These are phyloP conservation scores for Penicillium flavigenum DNA, from an alignment of 495 filamentous ascomycete species.

Conservation along the genomic window DNA sequence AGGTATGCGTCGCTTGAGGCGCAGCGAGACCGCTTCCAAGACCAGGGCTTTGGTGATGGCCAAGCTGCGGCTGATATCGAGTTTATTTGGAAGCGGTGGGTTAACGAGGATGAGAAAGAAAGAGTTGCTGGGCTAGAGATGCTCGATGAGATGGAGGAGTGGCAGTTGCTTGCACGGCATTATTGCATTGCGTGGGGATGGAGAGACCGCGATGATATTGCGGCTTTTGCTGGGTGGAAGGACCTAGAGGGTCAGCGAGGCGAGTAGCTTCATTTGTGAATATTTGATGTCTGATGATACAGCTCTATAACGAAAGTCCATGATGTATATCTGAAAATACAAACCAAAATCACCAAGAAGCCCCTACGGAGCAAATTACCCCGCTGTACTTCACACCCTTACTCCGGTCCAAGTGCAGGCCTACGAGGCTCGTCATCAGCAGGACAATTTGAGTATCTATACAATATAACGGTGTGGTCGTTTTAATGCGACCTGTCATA, in stretches of 20 bases:
- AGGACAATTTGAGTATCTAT: neutral
- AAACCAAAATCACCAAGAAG: conserved; percentile 9
- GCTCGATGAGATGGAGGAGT: conserved; percentile 95
- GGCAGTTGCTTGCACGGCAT: conserved; percentile 81
- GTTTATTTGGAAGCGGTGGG: conserved; percentile 74
- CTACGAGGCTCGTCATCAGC: neutral
- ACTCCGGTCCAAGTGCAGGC: neutral
- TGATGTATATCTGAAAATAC: conserved; percentile 6
- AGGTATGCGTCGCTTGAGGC: conserved; percentile 62
- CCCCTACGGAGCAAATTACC: neutral
- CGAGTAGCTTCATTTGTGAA: conserved; percentile 13
- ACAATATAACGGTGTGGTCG: conserved; percentile 31
- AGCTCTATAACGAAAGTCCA: conserved; percentile 1
- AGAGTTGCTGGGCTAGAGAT: conserved; percentile 78
- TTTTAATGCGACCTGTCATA: conserved; percentile 32
- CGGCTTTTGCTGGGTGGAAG: conserved; percentile 44
- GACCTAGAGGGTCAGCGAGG: conserved; percentile 29
- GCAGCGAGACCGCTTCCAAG: conserved; percentile 63
- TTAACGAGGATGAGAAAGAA: conserved; percentile 70
- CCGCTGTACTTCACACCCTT: neutral
- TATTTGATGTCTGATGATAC: conserved; percentile 4
- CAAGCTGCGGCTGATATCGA: conserved; percentile 66
- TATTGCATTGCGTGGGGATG: conserved; percentile 90
- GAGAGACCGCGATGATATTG: conserved; percentile 44
- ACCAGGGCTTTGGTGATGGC: conserved; percentile 58